phyloP scores from a whole-genome alignment of 139 green algal genomes.

The Coelastrella sp. region DNA sequence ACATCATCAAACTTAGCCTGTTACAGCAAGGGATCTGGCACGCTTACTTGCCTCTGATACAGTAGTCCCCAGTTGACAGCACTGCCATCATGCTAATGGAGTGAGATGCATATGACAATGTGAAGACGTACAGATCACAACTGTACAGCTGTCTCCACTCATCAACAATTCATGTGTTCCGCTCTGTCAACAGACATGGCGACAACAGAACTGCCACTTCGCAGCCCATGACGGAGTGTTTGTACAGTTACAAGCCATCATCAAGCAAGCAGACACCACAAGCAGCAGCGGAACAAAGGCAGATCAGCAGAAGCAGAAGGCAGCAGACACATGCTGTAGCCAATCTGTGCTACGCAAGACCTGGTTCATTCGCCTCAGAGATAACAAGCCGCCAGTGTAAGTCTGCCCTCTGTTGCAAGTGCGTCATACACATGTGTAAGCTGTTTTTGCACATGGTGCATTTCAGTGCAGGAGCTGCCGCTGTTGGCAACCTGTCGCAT shows the following conservation, averaged over 20 bases:
- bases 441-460: too few relatives aligned
- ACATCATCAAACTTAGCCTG: too few relatives aligned
- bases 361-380: slow-evolving; percentile 21
- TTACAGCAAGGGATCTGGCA: too few relatives aligned
- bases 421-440: neutral
- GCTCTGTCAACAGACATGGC: slow-evolving; percentile 31
- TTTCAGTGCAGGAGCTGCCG: neutral
- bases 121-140: neutral
- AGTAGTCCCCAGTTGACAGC: too few relatives aligned
- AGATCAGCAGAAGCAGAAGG: neutral
- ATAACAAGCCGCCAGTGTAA: slow-evolving; percentile 17
- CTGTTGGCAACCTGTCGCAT: neutral
- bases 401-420: neutral
- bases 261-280: neutral
- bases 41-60: too few relatives aligned
- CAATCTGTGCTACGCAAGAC: neutral
- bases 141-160: neutral
- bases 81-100: too few relatives aligned
- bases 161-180: neutral
- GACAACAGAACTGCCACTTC: neutral
- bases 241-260: slow-evolving; percentile 39
- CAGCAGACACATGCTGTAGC: neutral
- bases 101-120: neutral
- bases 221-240: slow-evolving; percentile 44
- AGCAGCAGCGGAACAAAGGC: slow-evolving; percentile 8